These are phyloP conservation scores for Crithidia sp. DNA, from an alignment of 208 protist species.

Conservation along the genomic window DNA sequence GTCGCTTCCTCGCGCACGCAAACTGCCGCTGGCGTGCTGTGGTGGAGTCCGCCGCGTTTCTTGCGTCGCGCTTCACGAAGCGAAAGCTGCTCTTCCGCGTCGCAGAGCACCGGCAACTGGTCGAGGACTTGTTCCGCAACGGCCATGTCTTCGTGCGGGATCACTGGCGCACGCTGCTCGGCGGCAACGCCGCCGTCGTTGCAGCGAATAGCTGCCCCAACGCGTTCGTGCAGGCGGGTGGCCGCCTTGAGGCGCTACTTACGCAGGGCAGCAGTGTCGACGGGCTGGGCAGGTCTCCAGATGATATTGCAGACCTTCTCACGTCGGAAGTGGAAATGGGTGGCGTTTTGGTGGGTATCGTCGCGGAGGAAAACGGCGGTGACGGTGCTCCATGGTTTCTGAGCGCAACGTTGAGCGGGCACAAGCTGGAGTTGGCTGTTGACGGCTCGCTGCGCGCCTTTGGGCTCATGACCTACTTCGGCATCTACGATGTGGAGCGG, in stretches of 20 bases:
- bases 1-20: slow-evolving; percentile 67
- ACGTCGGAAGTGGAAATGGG: slow-evolving; percentile 56
- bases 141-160: slow-evolving; percentile 79
- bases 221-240: slow-evolving; percentile 44
- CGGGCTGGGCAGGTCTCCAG: slow-evolving; percentile 8
- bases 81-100: slow-evolving; percentile 68
- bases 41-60: slow-evolving; percentile 78
- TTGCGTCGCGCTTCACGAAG: slow-evolving; percentile 53
- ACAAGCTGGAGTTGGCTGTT: slow-evolving; percentile 87
- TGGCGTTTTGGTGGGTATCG: slow-evolving; percentile 65
- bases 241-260: slow-evolving; percentile 41
- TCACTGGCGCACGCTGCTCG: slow-evolving; percentile 69
- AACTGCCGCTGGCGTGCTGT: slow-evolving; percentile 87
- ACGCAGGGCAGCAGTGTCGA: slow-evolving; percentile 21
- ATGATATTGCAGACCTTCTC: slow-evolving; percentile 42
- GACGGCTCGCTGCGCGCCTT: slow-evolving; percentile 82
- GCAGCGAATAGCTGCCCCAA: slow-evolving; percentile 20
- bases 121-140: slow-evolving; percentile 68
- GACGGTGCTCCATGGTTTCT: slow-evolving; percentile 60
- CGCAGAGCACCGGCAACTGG: slow-evolving; percentile 38
- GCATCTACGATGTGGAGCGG: slow-evolving; percentile 35
- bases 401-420: slow-evolving; percentile 79
- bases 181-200: slow-evolving; percentile 29
- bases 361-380: slow-evolving; percentile 23
- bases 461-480: slow-evolving; percentile 77